A percentile compares a stretch with the other conserved stretches of the same genome.
Evolutionary conservation across 331 rosid genomes (phyloP).

Genomic region (Acacia pycnantha): DNA sequence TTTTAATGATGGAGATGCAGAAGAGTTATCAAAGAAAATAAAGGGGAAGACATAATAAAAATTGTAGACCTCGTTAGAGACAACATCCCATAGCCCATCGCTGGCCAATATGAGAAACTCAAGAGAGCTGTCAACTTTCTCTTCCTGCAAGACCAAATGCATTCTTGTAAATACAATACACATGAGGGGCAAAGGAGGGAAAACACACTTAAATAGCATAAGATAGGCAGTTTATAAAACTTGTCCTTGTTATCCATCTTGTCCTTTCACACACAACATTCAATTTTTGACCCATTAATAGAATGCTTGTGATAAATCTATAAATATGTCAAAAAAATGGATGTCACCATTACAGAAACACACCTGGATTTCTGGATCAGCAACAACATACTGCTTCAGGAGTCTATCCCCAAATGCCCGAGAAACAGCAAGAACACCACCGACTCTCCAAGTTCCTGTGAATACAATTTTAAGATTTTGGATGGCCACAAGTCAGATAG

Average conservation of each 20-base stretch:
- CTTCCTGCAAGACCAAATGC: constrained; percentile 63
- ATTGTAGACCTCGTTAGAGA: constrained; percentile 78
- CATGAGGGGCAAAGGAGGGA: background rate
- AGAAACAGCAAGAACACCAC: constrained; percentile 99
- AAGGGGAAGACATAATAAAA: constrained; percentile 10
- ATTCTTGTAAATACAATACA: background rate
- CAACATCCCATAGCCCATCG: constrained; percentile 98
- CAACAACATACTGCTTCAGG: constrained; percentile 97
- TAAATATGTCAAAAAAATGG: constrained; percentile 6
- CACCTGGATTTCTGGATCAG: constrained; percentile 99
- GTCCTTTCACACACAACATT: constrained; percentile 7
- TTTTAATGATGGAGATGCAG: constrained; percentile 5
- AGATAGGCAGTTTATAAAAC: background rate
- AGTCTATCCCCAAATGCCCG: constrained; percentile 99
- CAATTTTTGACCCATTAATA: background rate
- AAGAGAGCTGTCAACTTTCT: constrained; percentile 81
- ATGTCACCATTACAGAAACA: constrained; percentile 22
- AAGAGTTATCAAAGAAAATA: background rate
- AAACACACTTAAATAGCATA: background rate
- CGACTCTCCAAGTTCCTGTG: constrained; percentile 99
- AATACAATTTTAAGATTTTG: background rate
- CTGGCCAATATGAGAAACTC: constrained; percentile 99
- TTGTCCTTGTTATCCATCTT: background rate
- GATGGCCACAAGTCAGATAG: background rate
- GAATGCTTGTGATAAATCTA: constrained; percentile 22